Evolutionary conservation across 257 asterid genomes (phyloP).

Genomic region (Jacaranda mimosifolia): DNA sequence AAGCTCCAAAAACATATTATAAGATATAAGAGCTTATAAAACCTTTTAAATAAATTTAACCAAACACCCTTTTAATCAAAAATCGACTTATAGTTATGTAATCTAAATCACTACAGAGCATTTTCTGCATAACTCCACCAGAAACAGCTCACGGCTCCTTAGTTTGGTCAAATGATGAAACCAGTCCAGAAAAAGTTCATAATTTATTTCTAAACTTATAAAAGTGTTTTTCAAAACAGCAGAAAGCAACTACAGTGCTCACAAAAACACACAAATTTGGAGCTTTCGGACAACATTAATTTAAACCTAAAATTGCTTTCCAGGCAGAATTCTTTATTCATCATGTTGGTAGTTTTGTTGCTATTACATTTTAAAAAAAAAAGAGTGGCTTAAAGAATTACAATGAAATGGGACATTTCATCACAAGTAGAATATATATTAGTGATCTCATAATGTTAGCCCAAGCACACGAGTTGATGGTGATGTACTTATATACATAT

Average conservation of each 20-base stretch:
- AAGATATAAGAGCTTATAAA: too few relatives aligned
- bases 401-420: slow-evolving; percentile 28
- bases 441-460: slow-evolving; percentile 25
- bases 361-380: neutral
- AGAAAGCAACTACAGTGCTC: slow-evolving; percentile 25
- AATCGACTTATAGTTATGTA: neutral
- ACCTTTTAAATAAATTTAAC: too few relatives aligned
- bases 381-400: slow-evolving; percentile 21
- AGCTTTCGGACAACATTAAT: slow-evolving; percentile 19
- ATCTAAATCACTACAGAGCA: neutral
- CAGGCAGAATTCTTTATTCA: slow-evolving; percentile 28
- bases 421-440: slow-evolving; percentile 10
- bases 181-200: neutral
- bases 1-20: too few relatives aligned
- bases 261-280: slow-evolving; percentile 24
- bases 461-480: neutral
- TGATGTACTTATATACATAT: too few relatives aligned
- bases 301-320: slow-evolving; percentile 12
- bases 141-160: slow-evolving; percentile 3
- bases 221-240: neutral
- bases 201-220: neutral
- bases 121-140: neutral
- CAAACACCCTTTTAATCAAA: too few relatives aligned
- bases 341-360: slow-evolving; percentile 53
- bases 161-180: slow-evolving; percentile 14